Conservation (phyloP, 106 monocot species). For the Vanilla planifolia region DNA sequence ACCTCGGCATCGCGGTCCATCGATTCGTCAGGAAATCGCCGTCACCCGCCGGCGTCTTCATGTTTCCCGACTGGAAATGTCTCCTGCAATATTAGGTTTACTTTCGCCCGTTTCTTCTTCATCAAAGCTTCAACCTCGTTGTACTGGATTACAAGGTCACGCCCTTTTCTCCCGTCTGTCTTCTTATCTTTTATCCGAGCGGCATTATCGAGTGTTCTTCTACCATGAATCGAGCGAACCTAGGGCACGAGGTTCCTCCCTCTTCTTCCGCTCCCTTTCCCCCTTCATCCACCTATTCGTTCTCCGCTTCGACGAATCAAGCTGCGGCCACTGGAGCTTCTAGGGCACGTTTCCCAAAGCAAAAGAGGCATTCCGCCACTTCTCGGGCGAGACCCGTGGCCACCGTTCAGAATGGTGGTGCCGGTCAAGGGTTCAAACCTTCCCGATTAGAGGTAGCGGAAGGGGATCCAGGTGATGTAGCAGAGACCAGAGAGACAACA, state of each 20-base stretch:
- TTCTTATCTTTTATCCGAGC: neutral
- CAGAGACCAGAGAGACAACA: slow-evolving; percentile 1
- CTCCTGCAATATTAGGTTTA: slow-evolving; percentile 15
- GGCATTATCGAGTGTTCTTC: slow-evolving; percentile 3
- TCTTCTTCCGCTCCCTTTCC: neutral
- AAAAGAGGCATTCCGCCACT: slow-evolving; percentile 22
- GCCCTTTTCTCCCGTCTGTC: neutral
- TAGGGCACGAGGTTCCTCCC: slow-evolving; percentile 2
- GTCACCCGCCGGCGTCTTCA: slow-evolving; percentile 6
- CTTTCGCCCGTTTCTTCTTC: slow-evolving; percentile 2
- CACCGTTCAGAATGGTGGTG: neutral
- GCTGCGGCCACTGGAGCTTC: too few relatives aligned
- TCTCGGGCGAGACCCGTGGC: slow-evolving; percentile 8
- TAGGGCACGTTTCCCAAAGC: slow-evolving; percentile 37
- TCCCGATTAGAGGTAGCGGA: neutral
- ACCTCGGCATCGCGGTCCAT: too few relatives aligned
- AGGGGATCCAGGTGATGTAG: neutral
- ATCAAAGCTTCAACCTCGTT: neutral
- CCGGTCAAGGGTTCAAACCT: neutral
- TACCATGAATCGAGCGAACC: slow-evolving; percentile 13
- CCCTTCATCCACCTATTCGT: neutral
- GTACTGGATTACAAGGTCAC: neutral
- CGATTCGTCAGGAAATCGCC: neutral
- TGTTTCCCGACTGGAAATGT: slow-evolving; percentile 14
- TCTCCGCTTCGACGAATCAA: slow-evolving; percentile 4